Base-by-base conservation (phyloP, 257 asterid genomes). In the Craterostigma plantagineum region DNA sequence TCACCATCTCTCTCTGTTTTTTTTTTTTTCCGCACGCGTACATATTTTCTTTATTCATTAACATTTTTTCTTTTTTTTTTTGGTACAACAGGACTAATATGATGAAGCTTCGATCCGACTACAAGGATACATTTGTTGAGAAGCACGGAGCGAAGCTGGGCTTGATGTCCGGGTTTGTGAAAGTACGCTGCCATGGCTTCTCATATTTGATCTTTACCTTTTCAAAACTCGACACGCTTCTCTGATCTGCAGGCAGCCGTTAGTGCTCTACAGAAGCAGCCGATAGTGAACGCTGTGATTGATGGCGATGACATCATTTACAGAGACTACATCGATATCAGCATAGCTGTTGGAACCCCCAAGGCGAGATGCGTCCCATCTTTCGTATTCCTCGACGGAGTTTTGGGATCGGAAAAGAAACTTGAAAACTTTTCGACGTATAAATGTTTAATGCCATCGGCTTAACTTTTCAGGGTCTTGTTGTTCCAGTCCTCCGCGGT, bases 281-380 rank as follows among this genome's bases (percentile, higher is more conserved):
- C 99, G n/a, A 73, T 75, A 49, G 70, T 90, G 54, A 90, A 90
- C 54, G 95, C 99, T 15, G 99, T 90, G 62, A 90, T 90, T 51
- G 99, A 90, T 62, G 94, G 99, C 10, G 98, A 83, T 70, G 94
- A 83, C 63, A 90, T 90, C 49, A 83, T 90, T 15, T 83, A 83
- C 58, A 76, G 95, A 62, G 98, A 90, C 61, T 82, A 83, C 7
- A 50, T 77, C 18, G 99, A 90, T 59, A 83, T 90, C 59, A 90
- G 99, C 66, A 84, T 90, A 38, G 99, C 99, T 16, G 99, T 90
- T 65, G 99, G 99, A 51, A 90, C 99, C 49, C 83, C 95, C 42
- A 90, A 83, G 94, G 99, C 59, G 63, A 11, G 23, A 4, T 16
- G 43, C 42, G 35, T 38, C 30, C 33, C 53, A 33, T 33, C 23